Conservation (phyloP, 805 yeast genomes). For the Pichia ethanolica region DNA sequence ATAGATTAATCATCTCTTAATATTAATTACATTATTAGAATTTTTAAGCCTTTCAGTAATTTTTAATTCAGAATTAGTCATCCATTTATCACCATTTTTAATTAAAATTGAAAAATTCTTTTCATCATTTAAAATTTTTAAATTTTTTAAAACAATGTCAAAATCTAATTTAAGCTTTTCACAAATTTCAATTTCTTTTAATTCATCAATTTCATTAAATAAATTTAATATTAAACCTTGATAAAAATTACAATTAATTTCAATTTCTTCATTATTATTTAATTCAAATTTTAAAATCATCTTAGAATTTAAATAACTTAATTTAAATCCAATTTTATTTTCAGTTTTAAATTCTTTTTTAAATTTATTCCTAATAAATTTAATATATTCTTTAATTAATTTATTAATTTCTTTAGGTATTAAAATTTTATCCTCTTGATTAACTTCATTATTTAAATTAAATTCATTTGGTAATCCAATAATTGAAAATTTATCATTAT, state of each 20-base stretch:
- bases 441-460: background rate
- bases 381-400: no score
- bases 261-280: background rate
- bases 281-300: background rate
- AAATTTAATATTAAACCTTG: constrained; percentile 3
- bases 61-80: background rate
- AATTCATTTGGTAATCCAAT: background rate
- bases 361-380: no score
- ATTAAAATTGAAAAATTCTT: background rate
- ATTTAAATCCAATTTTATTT: background rate
- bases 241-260: constrained; percentile 3
- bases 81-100: background rate
- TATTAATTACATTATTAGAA: background rate
- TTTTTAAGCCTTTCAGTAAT: background rate
- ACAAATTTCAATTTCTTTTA: background rate
- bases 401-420: no score
- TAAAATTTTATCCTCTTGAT: no score
- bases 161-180: background rate
- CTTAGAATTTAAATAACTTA: background rate
- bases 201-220: background rate
- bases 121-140: background rate
- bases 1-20: background rate
- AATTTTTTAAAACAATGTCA: background rate
- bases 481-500: background rate
- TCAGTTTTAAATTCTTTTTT: background rate